Conservation (phyloP, 805 yeast genomes). For the Yarrowia sp. region DNA sequence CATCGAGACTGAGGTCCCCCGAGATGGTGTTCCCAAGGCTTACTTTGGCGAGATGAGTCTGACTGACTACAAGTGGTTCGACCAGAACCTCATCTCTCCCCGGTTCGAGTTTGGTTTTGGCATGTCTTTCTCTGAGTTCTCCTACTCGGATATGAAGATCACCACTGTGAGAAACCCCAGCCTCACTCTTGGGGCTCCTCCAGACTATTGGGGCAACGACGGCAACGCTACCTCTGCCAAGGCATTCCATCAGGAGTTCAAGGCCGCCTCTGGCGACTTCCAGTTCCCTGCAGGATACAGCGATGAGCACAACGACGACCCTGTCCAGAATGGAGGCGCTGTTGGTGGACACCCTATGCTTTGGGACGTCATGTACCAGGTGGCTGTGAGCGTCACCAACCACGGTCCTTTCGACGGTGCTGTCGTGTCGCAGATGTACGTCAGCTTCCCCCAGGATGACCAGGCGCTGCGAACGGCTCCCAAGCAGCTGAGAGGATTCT, state of each 20-base stretch:
- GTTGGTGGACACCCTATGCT: slow-evolving; percentile 66
- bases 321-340: slow-evolving; percentile 59
- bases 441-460: slow-evolving; percentile 55
- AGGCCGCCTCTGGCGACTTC: slow-evolving; percentile 10
- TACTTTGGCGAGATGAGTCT: slow-evolving; percentile 54
- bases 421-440: slow-evolving; percentile 60
- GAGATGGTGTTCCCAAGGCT: slow-evolving; percentile 52
- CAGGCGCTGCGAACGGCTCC: slow-evolving; percentile 58
- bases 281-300: slow-evolving; percentile 30
- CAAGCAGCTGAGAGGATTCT: slow-evolving; percentile 62
- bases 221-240: neutral
- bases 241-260: slow-evolving; percentile 51
- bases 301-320: slow-evolving; percentile 50
- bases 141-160: slow-evolving; percentile 52
- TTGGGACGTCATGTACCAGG: slow-evolving; percentile 61
- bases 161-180: slow-evolving; percentile 40
- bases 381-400: slow-evolving; percentile 56
- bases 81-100: slow-evolving; percentile 62
- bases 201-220: slow-evolving; percentile 7
- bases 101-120: slow-evolving; percentile 70
- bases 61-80: slow-evolving; percentile 65
- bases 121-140: slow-evolving; percentile 58
- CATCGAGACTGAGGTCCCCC: slow-evolving; percentile 53
- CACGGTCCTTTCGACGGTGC: slow-evolving; percentile 58
- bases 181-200: slow-evolving; percentile 50